Evolutionary conservation across 768 basidiomycete genomes (phyloP), one percentile per base, ranked within the genome.

Genomic region (Suillus variegatus): DNA sequence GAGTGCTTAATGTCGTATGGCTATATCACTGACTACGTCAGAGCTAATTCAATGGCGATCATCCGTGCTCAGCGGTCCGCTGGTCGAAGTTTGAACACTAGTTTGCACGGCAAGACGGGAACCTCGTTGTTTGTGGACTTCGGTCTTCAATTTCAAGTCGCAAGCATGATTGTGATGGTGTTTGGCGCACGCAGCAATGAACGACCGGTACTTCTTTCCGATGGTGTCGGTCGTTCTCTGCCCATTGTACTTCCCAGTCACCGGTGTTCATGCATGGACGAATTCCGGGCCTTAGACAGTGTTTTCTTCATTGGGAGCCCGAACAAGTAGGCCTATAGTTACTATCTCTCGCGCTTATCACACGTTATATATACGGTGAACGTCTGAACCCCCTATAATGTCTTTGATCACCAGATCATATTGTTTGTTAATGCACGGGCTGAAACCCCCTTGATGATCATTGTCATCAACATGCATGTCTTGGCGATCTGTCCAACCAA

Each of bases 1-100:
- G 20, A 44, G 60, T 65, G 57, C 60, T 52, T 72, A 69, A 38
- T 32, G 28, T 32, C 12, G 10, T 4, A 44, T 20, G 40, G 58
- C 12, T 60, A 28, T 60, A 28, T 32, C 28, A 44, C 43, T 60
- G 41, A 28, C 41, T 43, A 16, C 41, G 12, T 43, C 20, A 9
- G 22, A 60, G 12, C 40, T 43, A 28, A 60, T 60, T 9, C 40
- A 8, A 60, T 60, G 25, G 18, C 40, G 43, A 28, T 28, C 18
- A 12, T 60, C 8, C 20, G 41, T 12, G 40, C 41, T 43, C 6
- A 43, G 25, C 41, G 28, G 41, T 1, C 10, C 18, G 18, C 32
- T 36, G 12, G 35, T 20, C n/a, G 35, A 25, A 9, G 6, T 22
- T 47, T 10, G 22, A 20, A 35, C 32, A 6, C 18, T 43, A 4